Base-by-base conservation (phyloP, 495 filamentous ascomycete species). In the Trichoderma parareesei region DNA sequence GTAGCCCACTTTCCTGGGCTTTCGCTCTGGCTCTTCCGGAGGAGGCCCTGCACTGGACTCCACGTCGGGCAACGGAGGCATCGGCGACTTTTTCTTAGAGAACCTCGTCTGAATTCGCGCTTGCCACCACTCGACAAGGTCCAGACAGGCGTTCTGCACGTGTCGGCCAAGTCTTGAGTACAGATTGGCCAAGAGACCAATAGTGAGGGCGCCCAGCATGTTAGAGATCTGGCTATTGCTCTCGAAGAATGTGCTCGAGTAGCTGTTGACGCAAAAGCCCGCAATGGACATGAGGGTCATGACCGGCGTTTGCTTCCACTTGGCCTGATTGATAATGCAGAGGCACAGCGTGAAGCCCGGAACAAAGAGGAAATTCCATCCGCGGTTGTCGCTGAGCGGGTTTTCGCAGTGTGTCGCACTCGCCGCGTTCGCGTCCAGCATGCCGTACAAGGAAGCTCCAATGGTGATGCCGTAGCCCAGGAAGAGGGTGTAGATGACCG, bases 381-480 rank as follows among this genome's bases (percentile, higher is more conserved):
- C 76, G 27, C 81, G 82, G 53, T 33, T 49, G n/a, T 5, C 4
- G 4, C 80, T 71, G 35, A 87, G 82, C 5, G 87, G 84, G 18
- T 88, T 81, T 14, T 71, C 69, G 75, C 93, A 97, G 27, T 80
- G 87, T 9, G 91, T 90, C 1, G 77, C 84, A 16, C 86, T 88
- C 2, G 89, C 87, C 14, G 93, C 93, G 38, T 90, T 78, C 3
- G 78, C 46, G 74, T 96, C 90, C 64, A 96, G 80, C 27, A 92
- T 79, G 20, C 93, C 94, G 69, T 95, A 97, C 8, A 98, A 80
- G 2, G 90, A 89, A 0, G 93, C 93, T 37, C 93, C 93, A 43
- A 98, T 90, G 5, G 94, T 97, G 69, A 98, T 96, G 7, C 93
- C 94, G 69, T 93, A 97, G n/a, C 93, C 93, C 8, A 98, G 87